Percentiles rank a stretch among this genome's conserved stretches.
Conservation (phyloP, 2,329 filamentous ascomycete genomes). For the Didymella lethalis region DNA sequence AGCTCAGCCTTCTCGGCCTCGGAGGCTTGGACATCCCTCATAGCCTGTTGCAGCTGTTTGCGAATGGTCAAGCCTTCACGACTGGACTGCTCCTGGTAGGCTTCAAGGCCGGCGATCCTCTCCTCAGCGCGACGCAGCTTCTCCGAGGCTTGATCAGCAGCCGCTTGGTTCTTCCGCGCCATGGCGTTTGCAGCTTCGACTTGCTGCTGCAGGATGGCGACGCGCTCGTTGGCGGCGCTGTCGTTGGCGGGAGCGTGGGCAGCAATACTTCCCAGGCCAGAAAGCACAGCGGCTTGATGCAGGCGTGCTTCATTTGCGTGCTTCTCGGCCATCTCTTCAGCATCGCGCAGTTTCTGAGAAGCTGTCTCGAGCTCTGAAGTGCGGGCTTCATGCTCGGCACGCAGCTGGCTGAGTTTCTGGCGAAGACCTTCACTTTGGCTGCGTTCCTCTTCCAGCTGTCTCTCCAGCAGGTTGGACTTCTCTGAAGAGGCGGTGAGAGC, state of each 20-base stretch:
- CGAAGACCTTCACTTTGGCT: constrained; percentile 77
- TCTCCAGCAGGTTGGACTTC: constrained; percentile 78
- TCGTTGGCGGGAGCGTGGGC: constrained; percentile 61
- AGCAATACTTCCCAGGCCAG: constrained; percentile 79
- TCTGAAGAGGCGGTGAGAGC: constrained; percentile 82
- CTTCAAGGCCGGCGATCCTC: constrained; percentile 93
- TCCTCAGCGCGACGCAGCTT: constrained; percentile 93
- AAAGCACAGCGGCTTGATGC: constrained; percentile 82
- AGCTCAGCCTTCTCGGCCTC: constrained; percentile 83
- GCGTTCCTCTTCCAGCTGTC: constrained; percentile 84
- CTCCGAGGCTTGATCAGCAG: constrained; percentile 85
- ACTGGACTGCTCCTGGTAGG: constrained; percentile 96
- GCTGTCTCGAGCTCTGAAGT: constrained; percentile 78
- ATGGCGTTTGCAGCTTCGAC: constrained; percentile 78
- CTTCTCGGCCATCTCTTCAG: constrained; percentile 86
- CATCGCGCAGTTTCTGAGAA: constrained; percentile 78
- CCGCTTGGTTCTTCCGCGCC: constrained; percentile 86
- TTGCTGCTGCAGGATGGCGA: constrained; percentile 79
- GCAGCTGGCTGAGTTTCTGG: constrained; percentile 76
- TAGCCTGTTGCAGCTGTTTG: constrained; percentile 83
- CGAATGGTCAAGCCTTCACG: constrained; percentile 89
- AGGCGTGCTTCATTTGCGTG: constrained; percentile 86
- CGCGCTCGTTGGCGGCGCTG: constrained; percentile 66
- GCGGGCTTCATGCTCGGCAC: constrained; percentile 81
- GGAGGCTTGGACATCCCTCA: constrained; percentile 83